These are phyloP conservation scores for Basidiobolus meristosporus DNA, from an alignment of 371 early-diverging fungal species.

Conservation along the genomic window DNA sequence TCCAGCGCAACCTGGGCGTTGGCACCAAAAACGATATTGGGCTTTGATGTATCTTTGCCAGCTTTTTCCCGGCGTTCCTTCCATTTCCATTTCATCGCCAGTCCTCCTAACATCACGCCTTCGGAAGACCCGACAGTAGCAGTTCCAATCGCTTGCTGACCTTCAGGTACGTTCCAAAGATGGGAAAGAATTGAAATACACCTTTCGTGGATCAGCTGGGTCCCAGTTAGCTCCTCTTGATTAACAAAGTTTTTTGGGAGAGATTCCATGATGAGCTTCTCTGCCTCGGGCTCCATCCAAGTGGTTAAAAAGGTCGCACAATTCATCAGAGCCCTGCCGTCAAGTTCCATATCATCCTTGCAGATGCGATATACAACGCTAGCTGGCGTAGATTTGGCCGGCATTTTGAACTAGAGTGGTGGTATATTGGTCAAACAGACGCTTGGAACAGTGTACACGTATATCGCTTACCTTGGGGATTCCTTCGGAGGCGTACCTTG, in stretches of 20 bases:
- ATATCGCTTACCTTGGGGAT: constrained; percentile 2
- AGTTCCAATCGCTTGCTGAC: constrained; percentile 18
- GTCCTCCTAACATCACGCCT: constrained; percentile 29
- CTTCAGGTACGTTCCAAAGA: constrained; percentile 18
- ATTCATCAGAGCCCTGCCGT: constrained; percentile 23
- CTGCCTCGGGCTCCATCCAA: constrained; percentile 42
- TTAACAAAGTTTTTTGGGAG: constrained; percentile 26
- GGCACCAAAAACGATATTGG: constrained; percentile 31
- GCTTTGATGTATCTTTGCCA: constrained; percentile 22
- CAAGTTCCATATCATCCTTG: constrained; percentile 33
- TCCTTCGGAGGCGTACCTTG: background rate
- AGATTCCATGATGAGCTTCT: constrained; percentile 28
- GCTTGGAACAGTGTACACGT: background rate
- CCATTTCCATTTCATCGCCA: constrained; percentile 42
- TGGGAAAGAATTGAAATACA: constrained; percentile 27
- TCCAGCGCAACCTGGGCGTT: constrained; percentile 36
- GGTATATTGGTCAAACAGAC: background rate
- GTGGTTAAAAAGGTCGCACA: constrained; percentile 22
- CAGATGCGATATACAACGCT: constrained; percentile 28
- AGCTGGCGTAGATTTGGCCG: constrained; percentile 16
- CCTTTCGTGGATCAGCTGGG: constrained; percentile 20
- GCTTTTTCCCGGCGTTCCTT: constrained; percentile 12
- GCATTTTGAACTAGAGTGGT: constrained; percentile 16
- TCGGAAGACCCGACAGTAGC: constrained; percentile 33
- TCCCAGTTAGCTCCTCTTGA: constrained; percentile 29